Evolutionary conservation across 805 yeast species (phyloP), one percentile per base, ranked within the genome.

Genomic region (Candida quercuum): DNA sequence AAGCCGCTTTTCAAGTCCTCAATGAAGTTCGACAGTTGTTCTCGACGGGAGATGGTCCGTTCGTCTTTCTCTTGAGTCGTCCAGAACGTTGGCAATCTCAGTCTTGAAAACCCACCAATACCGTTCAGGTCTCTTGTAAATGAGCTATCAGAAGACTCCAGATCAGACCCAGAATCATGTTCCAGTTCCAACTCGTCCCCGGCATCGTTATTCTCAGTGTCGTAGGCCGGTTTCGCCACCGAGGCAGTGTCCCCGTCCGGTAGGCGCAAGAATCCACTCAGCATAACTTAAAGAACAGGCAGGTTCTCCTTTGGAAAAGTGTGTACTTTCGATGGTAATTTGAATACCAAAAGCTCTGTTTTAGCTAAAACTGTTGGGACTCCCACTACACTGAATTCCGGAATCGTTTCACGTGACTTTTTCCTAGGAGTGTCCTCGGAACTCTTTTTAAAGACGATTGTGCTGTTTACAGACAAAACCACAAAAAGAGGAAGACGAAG

Each of bases 91-190:
- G 58, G 54, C 17, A 52, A 24, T 16, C 45, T 39, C 12, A 56
- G 29, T 6, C 45, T 22, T 4, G 47, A 22, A 51, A 47, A 53
- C 22, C 63, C 50, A 0, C 84, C 84, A 14, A 78, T 71, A 42
- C 65, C 71, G 37, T 77, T 76, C 35, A 77, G 54, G 9, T 74
- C 74, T 17, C 59, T 62, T 0, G 74, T 63, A 24, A 75, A 45
- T 0, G 72, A 67, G 11, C 60, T 52, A 11, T 61, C 66, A 3
- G 48, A 24, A 14, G 42, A 13, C 21, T 28, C 43, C 3, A 42
- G 35, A n/a, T 36, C 41, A n/a, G 43, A 29, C 28, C 12, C 40
- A 29, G 17, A 33, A 33, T 32, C 36, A 15, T 19, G 21, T n/a
- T 24, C 17, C 4, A 16, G 28, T n/a, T 26, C 32, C 4, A 27